Conservation (phyloP, 495 filamentous ascomycete species). For the Friedmanniomyces endolithicus region DNA sequence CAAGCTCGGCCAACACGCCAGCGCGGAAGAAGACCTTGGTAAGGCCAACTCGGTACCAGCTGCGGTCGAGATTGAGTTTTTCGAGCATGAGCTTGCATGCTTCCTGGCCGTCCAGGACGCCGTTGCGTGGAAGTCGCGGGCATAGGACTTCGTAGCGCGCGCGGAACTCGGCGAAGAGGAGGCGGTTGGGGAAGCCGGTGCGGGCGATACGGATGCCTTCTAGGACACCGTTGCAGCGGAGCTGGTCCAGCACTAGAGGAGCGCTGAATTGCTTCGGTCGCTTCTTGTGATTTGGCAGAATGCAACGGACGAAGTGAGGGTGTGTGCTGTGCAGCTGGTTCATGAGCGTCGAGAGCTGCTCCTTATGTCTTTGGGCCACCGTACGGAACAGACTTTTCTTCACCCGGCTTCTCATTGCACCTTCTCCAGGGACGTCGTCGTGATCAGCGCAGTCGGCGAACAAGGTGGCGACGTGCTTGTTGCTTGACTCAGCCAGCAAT, state of each 20-base stretch:
- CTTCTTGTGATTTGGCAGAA: conserved; percentile 97
- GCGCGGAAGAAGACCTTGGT: conserved; percentile 98
- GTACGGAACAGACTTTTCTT: conserved; percentile 98
- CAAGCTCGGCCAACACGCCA: conserved; percentile 88
- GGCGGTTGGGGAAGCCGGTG: conserved; percentile 93
- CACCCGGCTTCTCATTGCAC: conserved; percentile 62
- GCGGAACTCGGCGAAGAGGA: conserved; percentile 86
- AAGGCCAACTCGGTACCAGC: conserved; percentile 82
- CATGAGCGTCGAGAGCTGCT: conserved; percentile 91
- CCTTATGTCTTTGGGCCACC: conserved; percentile 93
- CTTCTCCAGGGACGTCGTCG: conserved; percentile 46
- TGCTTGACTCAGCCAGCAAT: conserved; percentile 66
- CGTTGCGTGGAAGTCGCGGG: conserved; percentile 64
- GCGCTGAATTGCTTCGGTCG: conserved; percentile 85
- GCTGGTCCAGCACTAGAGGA: conserved; percentile 81
- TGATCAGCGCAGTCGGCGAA: conserved; percentile 77
- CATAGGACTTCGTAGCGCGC: conserved; percentile 97
- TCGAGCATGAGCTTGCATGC: conserved; percentile 80
- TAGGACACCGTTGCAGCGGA: conserved; percentile 95
- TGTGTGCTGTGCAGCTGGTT: conserved; percentile 89
- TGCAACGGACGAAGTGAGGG: conserved; percentile 96
- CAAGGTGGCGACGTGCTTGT: conserved; percentile 70
- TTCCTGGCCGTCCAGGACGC: conserved; percentile 79
- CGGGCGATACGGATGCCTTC: conserved; percentile 96
- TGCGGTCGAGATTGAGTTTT: conserved; percentile 68